A percentile compares a stretch with the other conserved stretches of the same genome.
Evolutionary conservation across 768 basidiomycete species (phyloP).

Genomic region (Coprinopsis sp.): DNA sequence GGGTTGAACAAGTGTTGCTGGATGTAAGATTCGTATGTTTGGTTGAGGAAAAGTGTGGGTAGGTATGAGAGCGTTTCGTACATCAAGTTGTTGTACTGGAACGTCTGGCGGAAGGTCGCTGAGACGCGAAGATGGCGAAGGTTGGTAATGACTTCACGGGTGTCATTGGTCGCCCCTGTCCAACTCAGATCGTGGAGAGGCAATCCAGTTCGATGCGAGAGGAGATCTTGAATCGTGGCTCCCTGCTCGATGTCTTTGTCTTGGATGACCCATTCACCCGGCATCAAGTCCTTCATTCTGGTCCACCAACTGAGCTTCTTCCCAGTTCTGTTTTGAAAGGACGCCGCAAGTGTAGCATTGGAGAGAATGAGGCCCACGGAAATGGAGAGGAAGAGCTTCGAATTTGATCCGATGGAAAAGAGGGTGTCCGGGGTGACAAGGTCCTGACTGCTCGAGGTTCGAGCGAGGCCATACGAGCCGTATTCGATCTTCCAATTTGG

Average conservation of each 20-base stretch:
- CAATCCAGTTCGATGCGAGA: slow-evolving; percentile 40
- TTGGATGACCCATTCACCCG: slow-evolving; percentile 33
- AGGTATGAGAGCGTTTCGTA: slow-evolving; percentile 39
- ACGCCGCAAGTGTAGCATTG: slow-evolving; percentile 30
- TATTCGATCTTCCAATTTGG: slow-evolving; percentile 36
- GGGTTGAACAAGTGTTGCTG: slow-evolving; percentile 33
- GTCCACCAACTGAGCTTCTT: slow-evolving; percentile 33
- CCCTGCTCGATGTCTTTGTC: slow-evolving; percentile 31
- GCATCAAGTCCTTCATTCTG: slow-evolving; percentile 31
- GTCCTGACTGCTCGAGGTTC: slow-evolving; percentile 21
- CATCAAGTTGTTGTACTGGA: slow-evolving; percentile 46
- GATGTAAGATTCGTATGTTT: slow-evolving; percentile 37
- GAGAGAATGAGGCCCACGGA: slow-evolving; percentile 36
- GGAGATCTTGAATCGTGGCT: slow-evolving; percentile 36
- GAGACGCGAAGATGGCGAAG: slow-evolving; percentile 36
- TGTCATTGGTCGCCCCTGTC: slow-evolving; percentile 26
- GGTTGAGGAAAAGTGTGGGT: slow-evolving; percentile 32
- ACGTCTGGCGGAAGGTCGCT: slow-evolving; percentile 35
- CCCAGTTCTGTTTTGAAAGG: slow-evolving; percentile 12
- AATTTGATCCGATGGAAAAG: slow-evolving; percentile 43
- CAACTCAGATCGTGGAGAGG: slow-evolving; percentile 42
- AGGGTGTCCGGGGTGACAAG: slow-evolving; percentile 38
- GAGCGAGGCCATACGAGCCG: slow-evolving; percentile 33
- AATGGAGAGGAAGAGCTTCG: slow-evolving; percentile 36
- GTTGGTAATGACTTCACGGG: slow-evolving; percentile 29